Evolutionary conservation across 164 flowering plant species (phyloP), one percentile per base, ranked within the genome.

Genomic region (Hamamelis virginiana): DNA sequence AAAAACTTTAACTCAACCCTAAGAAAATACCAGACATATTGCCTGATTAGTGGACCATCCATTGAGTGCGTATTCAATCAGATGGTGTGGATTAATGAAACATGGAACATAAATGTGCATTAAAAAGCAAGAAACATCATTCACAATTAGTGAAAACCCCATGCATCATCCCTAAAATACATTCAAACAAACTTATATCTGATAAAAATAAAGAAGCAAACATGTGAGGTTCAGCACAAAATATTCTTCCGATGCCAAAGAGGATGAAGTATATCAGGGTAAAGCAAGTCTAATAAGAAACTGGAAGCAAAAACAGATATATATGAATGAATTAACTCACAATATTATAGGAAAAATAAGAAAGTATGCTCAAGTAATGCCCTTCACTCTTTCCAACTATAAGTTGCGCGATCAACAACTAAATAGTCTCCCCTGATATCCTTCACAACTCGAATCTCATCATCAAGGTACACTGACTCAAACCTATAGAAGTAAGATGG

Each of bases 391-490:
- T 78, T 84, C 92, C 92, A 86, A 59, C 60, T 71, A 75, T 83
- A 83, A 52, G 88, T 85, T 63, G 92, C 88, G 52, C 85, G 90
- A 22, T 86, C 88, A 70, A 88, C 92, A 48, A 86, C 78, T 71
- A 88, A 76, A 76, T 84, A 88, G 72, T 88, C 90, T 66, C 78
- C 82, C 44, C 92, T 75, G 15, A 88, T 86, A 73, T 88, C 92
- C 82, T 86, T 88, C 48, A 68, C 90, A 66, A 88, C 86, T 59
- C 92, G 85, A 68, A 88, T 84, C 47, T 83, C 88, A 62, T 83
- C 79, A 72, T 88, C 92, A 18, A 86, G 77, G 74, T 86, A 86
- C 1, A 86, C 66, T 59, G 89, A 72, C 68, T 88, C 89, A 84
- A 86, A 87, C 91, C 87, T 87, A 60, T 55, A 72, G 9, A 57